Percentiles rank a stretch among this genome's conserved stretches.
Evolutionary conservation across 805 yeast genomes (phyloP).

Genomic region (Zygosaccharomyces bisporus): DNA sequence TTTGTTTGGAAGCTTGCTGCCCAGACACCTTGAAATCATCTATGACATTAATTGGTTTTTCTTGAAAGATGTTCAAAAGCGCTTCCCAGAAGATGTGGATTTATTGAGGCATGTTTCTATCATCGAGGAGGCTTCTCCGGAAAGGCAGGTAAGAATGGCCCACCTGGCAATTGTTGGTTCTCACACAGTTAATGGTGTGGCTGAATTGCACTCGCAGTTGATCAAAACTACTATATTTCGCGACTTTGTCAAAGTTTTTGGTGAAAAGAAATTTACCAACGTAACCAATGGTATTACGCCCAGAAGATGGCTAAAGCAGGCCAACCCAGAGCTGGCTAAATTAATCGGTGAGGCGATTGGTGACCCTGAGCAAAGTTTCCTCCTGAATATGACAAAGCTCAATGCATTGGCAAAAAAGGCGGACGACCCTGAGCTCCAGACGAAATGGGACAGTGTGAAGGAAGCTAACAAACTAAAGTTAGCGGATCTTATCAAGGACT

Average conservation of each 20-base stretch:
- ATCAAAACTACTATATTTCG: constrained; percentile 84
- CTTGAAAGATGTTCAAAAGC: constrained; percentile 67
- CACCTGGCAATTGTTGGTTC: constrained; percentile 86
- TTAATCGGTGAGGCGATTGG: constrained; percentile 64
- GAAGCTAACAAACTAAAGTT: constrained; percentile 62
- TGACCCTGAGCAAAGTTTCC: constrained; percentile 59
- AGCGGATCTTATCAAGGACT: constrained; percentile 60
- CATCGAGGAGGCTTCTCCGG: constrained; percentile 68
- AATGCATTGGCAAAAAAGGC: constrained; percentile 63
- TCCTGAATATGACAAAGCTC: constrained; percentile 63
- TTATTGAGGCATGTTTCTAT: constrained; percentile 70
- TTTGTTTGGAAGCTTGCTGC: constrained; percentile 70
- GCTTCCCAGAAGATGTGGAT: constrained; percentile 68
- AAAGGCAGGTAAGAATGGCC: constrained; percentile 90
- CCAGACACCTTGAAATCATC: constrained; percentile 87
- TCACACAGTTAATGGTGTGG: constrained; percentile 93
- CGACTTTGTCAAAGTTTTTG: constrained; percentile 82
- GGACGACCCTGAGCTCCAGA: constrained; percentile 65
- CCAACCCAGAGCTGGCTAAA: constrained; percentile 76
- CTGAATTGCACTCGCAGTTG: constrained; percentile 89
- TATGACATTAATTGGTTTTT: constrained; percentile 80
- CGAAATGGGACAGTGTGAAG: constrained; percentile 69
- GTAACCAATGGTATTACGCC: constrained; percentile 96
- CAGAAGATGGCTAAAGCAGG: constrained; percentile 93
- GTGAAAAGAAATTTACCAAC: constrained; percentile 78